Evolutionary conservation across 345 rosid species (phyloP), one percentile per base, ranked within the genome.

Genomic region (Eutrema japonicum): DNA sequence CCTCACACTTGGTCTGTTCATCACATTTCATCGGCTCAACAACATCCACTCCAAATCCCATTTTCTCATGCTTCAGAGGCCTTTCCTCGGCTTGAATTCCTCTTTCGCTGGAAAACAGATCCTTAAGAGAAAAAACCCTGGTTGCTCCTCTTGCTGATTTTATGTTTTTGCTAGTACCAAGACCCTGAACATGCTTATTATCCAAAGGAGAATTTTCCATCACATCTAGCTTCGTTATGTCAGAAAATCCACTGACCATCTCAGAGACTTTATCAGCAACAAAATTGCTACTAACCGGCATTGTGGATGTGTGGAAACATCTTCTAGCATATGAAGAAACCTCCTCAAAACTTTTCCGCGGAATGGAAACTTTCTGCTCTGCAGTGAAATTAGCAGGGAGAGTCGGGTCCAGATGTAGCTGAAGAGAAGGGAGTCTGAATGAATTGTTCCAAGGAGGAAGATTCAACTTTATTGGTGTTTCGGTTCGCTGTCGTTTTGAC

Each of bases 11-110:
- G 8, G 26, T 22, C 37, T 6, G 58, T 46, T 48, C 72, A 10
- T 41, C 45, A 57, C 72, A 57, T 66, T 48, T 59, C 53, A 48
- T 58, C 14, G 45, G 46, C 36, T 65, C 71, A 36, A 43, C 55
- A 72, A n/a, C 22, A 8, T 64, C 75, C 37, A n/a, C 66, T 12
- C n/a, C 30, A 58, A 10, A 22, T 57, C 47, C 36, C 36, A 18
- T 11, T 37, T 36, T 59, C 58, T 36, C 22, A 8, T 42, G 37
- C 22, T 56, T 43, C 45, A 18, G 30, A 30, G 32, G 51, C 52
- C 2, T 56, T 45, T 12, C 27, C 52, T 56, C 71, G 1, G 48
- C 43, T 64, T 64, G 40, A 54, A 4, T 45, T 22, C 11, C 46
- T 42, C 14, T 32, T 0, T 41, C 10, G 41, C 3, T 30, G 10